phyloP scores from a whole-genome alignment of 352 stramenopile species.

The Phytophthora kernoviae region DNA sequence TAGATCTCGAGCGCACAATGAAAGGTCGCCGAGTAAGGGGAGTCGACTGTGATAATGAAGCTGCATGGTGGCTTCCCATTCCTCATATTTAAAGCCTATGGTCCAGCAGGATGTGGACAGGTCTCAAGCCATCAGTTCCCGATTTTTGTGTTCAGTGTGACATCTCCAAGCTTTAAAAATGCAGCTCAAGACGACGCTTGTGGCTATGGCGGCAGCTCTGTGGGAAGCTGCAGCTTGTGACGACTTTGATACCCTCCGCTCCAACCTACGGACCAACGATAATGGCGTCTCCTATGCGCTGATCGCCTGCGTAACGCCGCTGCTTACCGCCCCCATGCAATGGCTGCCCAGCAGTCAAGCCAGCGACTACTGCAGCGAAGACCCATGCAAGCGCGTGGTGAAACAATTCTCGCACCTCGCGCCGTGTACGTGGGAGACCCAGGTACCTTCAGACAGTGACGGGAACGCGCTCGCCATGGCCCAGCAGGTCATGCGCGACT shows the following conservation, averaged over 20 bases:
- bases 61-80: no score
- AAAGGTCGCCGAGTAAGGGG: constrained; percentile 15
- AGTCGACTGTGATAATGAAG: no score
- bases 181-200: constrained; percentile 10
- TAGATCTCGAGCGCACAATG: not conserved
- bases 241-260: constrained; percentile 30
- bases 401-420: constrained; percentile 35
- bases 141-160: constrained; percentile 3
- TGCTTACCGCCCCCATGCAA: constrained; percentile 46
- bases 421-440: constrained; percentile 43
- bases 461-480: constrained; percentile 42
- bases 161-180: constrained; percentile 13
- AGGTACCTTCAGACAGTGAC: constrained; percentile 35
- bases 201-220: not conserved
- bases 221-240: constrained; percentile 11
- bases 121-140: constrained; percentile 15
- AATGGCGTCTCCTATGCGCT: constrained; percentile 21
- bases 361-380: constrained; percentile 46
- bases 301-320: constrained; percentile 25
- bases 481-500: constrained; percentile 56
- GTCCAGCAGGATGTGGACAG: no score
- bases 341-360: constrained; percentile 31
- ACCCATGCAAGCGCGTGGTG: constrained; percentile 36
- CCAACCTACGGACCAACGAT: constrained; percentile 20
- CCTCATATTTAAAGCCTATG: no score